Evolutionary conservation across 2,329 filamentous ascomycete genomes (phyloP), one percentile per base, ranked within the genome.

Genomic region (Diaporthe humulicola): DNA sequence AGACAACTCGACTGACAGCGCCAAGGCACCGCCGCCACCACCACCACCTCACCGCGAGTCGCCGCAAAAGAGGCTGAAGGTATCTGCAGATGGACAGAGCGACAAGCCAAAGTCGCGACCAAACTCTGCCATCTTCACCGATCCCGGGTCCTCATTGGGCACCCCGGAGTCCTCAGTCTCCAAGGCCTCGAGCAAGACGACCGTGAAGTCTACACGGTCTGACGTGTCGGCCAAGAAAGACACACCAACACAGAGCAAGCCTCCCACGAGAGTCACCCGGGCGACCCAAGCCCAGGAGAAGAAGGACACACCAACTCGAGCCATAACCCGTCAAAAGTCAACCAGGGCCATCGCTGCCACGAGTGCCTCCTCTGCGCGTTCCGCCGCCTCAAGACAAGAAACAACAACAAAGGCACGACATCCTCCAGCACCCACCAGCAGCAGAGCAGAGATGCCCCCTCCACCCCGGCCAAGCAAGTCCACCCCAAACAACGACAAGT

Each of bases 1-100:
- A 76, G 88, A 90, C 75, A 87, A 86, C 33, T 85, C 85, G 0
- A 83, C 82, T 77, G 87, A 89, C 19, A 42, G 5, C 1, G 80
- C 81, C 0, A 82, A 83, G 75, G 78, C 84, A 71, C 78, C 83
- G 6, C 73, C 83, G 6, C 73, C 83, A 6, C 73, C 83, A 69
- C 80, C 85, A 72, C 80, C 84, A 67, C 80, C 82, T 12, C 81
- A 83, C 64, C 73, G 77, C 25, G 79, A 81, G 64, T 82, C 82
- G 5, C 82, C 83, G 14, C 78, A 79, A 50, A 83, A 82, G 76
- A 80, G 78, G 72, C 74, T 75, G 56, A 75, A 78, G 70, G 75
- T 79, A 45, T 79, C 79, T 1, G 38, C 67, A 52, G 73, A 76
- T 22, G 38, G 33, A 14, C 45, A 71, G 33, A 70, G 61, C 4